A percentile compares a stretch with the other conserved stretches of the same genome.
These are phyloP conservation scores for Smittium mucronatum DNA, from an alignment of 371 early-diverging fungal genomes.

Conservation along the genomic window DNA sequence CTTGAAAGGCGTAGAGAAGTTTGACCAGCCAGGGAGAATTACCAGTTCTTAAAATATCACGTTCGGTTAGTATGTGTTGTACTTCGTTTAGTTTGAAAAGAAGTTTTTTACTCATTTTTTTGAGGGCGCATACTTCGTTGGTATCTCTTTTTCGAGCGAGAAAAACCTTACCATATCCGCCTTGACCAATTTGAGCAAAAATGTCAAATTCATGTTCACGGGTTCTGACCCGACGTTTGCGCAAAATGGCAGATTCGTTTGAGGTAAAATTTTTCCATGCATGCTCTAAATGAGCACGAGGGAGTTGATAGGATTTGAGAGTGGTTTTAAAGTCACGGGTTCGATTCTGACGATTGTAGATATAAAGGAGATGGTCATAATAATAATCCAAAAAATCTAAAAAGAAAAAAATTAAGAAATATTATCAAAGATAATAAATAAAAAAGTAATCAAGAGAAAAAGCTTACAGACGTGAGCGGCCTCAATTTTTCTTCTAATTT, in stretches of 20 bases:
- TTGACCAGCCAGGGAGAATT: slow-evolving; percentile 61
- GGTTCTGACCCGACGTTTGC: slow-evolving; percentile 49
- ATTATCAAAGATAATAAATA: neutral
- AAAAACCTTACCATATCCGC: slow-evolving; percentile 68
- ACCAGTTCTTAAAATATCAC: slow-evolving; percentile 48
- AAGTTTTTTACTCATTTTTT: slow-evolving; percentile 50
- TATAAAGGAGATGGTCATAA: slow-evolving; percentile 53
- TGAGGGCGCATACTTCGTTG: slow-evolving; percentile 47
- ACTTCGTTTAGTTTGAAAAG: slow-evolving; percentile 44
- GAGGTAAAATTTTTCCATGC: slow-evolving; percentile 40
- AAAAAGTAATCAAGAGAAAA: neutral
- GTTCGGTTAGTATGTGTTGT: slow-evolving; percentile 56
- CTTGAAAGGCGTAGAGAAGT: slow-evolving; percentile 64
- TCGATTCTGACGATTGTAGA: slow-evolving; percentile 46
- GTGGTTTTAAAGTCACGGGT: slow-evolving; percentile 40
- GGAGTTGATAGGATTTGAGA: slow-evolving; percentile 24
- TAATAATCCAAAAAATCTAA: slow-evolving; percentile 59
- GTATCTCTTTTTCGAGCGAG: slow-evolving; percentile 48
- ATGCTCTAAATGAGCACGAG: slow-evolving; percentile 30
- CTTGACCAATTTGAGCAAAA: slow-evolving; percentile 68
- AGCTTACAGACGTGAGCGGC: slow-evolving; percentile 28
- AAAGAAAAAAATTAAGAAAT: neutral
- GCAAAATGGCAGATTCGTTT: slow-evolving; percentile 41
- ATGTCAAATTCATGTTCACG: slow-evolving; percentile 51
- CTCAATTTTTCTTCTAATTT: slow-evolving; percentile 29